phyloP scores from a whole-genome alignment of 129 eudicot genomes.

The Helianthus tuberosus region DNA sequence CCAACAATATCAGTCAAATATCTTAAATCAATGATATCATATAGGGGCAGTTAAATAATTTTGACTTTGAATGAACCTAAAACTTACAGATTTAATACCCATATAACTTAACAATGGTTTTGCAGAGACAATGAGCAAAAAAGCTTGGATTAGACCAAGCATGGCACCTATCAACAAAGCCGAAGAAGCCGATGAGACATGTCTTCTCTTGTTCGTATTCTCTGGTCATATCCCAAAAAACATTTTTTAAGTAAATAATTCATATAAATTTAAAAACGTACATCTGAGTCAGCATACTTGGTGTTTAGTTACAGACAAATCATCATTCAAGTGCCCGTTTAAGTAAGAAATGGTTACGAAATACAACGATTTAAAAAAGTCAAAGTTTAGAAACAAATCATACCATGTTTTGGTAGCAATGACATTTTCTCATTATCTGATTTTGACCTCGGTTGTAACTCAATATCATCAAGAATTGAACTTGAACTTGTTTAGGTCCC shows the following conservation, averaged over 20 bases:
- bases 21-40: neutral
- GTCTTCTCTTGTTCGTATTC: constrained; percentile 28
- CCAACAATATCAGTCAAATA: no score
- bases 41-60: neutral
- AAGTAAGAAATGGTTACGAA: neutral
- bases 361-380: neutral
- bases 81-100: constrained; percentile 56
- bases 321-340: neutral
- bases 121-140: constrained; percentile 49
- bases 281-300: neutral
- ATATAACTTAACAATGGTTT: constrained; percentile 52
- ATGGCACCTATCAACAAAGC: constrained; percentile 53
- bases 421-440: constrained; percentile 26
- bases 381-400: neutral
- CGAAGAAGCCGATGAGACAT: constrained; percentile 60
- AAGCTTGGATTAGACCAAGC: constrained; percentile 61
- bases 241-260: neutral
- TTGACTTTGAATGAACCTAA: neutral
- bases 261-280: neutral
- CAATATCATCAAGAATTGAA: constrained; percentile 14
- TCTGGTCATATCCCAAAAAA: constrained; percentile 22
- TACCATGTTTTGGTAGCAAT: constrained; percentile 40
- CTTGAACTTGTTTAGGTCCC: constrained; percentile 19
- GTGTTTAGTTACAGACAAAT: neutral
- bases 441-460: constrained; percentile 23